A percentile compares a stretch with the other conserved stretches of the same genome.
Conservation (phyloP, 1,284 basidiomycete species). For the Naganishia sp. region DNA sequence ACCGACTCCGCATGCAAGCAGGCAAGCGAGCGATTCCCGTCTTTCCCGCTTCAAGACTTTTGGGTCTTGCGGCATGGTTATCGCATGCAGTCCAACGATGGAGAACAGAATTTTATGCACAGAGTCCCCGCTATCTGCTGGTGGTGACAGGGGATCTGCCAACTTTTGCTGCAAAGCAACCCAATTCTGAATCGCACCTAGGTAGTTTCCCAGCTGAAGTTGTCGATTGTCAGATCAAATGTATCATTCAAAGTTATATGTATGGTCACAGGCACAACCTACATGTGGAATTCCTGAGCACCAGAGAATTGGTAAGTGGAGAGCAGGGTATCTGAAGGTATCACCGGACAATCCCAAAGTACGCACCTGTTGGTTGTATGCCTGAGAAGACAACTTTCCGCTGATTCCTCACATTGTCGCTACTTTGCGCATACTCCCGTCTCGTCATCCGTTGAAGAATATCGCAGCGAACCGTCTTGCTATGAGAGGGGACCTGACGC, state of each 20-base stretch:
- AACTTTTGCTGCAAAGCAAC: slow-evolving; percentile 51
- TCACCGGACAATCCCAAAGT: neutral
- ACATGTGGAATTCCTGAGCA: slow-evolving; percentile 85
- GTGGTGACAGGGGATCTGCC: slow-evolving; percentile 32
- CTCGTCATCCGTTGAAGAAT: too few relatives aligned
- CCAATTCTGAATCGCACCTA: slow-evolving; percentile 89
- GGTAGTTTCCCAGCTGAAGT: slow-evolving; percentile 82
- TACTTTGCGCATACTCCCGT: too few relatives aligned
- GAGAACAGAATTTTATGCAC: slow-evolving; percentile 68
- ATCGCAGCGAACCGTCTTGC: too few relatives aligned
- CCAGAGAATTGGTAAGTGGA: slow-evolving; percentile 42
- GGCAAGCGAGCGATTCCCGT: slow-evolving; percentile 75
- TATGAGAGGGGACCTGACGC: too few relatives aligned
- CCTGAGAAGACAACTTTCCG: slow-evolving; percentile 55
- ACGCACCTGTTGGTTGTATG: slow-evolving; percentile 58
- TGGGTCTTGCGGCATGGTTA: slow-evolving; percentile 86
- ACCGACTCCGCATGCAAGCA: slow-evolving; percentile 84
- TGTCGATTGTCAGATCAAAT: neutral
- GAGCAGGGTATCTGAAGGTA: neutral
- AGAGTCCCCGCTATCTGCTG: slow-evolving; percentile 59
- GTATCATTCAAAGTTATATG: too few relatives aligned
- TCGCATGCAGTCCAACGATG: slow-evolving; percentile 87
- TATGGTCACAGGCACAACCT: slow-evolving; percentile 3
- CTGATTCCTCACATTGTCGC: slow-evolving; percentile 2
- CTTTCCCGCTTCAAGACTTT: slow-evolving; percentile 63